Conservation (phyloP, 306 rosid genomes). For the Glycyrrhiza uralensis region DNA sequence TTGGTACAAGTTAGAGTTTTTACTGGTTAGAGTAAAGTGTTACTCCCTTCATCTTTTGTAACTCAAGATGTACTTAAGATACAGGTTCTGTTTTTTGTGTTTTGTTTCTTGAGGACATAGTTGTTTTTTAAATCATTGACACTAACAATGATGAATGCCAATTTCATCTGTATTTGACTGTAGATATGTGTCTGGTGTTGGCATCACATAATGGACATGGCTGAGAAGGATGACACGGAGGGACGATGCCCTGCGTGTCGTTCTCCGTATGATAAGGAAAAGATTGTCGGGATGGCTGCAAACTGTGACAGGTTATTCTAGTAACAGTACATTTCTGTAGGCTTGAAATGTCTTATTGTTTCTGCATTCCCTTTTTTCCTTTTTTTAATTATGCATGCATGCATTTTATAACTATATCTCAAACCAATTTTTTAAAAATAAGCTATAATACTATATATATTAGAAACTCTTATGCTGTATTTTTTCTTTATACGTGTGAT, state of each 20-base stretch:
- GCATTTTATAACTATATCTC: not conserved
- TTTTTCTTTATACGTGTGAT: not conserved
- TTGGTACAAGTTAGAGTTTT: not conserved
- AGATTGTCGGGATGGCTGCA: slow-evolving; percentile 93
- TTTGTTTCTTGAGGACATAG: not conserved
- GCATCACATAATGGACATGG: slow-evolving; percentile 98
- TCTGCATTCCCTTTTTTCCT: not conserved
- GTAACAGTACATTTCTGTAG: slow-evolving; percentile 14
- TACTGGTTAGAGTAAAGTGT: not conserved
- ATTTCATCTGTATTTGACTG: slow-evolving; percentile 8
- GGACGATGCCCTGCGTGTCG: slow-evolving; percentile 99
- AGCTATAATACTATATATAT: not conserved
- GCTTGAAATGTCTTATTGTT: not conserved
- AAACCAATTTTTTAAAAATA: not conserved
- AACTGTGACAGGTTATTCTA: slow-evolving; percentile 72
- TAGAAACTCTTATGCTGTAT: not conserved
- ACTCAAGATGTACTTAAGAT: not conserved
- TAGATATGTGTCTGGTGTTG: slow-evolving; percentile 99
- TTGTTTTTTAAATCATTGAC: not conserved
- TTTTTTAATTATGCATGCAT: not conserved
- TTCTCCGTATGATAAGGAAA: slow-evolving; percentile 84
- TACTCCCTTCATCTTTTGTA: not conserved
- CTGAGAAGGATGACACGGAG: slow-evolving; percentile 89
- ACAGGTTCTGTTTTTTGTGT: not conserved
- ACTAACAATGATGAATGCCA: not conserved